These are phyloP conservation scores for Populus deltoides DNA, from an alignment of 345 rosid species.

Conservation along the genomic window DNA sequence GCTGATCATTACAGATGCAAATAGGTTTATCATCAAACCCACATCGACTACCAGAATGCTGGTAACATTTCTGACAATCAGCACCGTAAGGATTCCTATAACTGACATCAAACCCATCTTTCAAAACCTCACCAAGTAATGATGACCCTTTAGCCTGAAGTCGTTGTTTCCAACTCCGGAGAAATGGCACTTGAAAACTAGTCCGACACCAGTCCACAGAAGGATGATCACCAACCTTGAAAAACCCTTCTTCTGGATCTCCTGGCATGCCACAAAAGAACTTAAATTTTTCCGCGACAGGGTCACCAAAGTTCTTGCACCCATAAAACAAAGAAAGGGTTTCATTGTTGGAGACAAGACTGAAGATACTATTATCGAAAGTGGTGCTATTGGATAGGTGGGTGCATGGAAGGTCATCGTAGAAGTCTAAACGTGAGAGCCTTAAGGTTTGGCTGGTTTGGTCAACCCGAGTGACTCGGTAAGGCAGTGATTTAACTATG, in stretches of 20 bases:
- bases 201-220: not conserved
- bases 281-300: not conserved
- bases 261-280: constrained; percentile 2
- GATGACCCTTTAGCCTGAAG: constrained; percentile 11
- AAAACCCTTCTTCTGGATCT: constrained; percentile 6
- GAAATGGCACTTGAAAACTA: constrained; percentile 21
- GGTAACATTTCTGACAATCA: constrained; percentile 20
- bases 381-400: constrained; percentile 17
- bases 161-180: not conserved
- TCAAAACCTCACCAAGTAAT: constrained; percentile 30
- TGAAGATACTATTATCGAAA: constrained; percentile 22
- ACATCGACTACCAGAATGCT: constrained; percentile 23
- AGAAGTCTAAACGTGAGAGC: constrained; percentile 31
- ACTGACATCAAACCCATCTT: constrained; percentile 31
- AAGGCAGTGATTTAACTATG: constrained; percentile 14
- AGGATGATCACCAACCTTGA: constrained; percentile 6
- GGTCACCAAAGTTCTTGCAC: not conserved
- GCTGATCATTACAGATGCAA: constrained; percentile 31
- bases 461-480: constrained; percentile 27
- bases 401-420: constrained; percentile 23
- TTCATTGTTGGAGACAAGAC: not conserved
- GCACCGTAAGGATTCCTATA: constrained; percentile 23
- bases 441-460: constrained; percentile 11
- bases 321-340: constrained; percentile 25
- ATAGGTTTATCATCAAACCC: constrained; percentile 35